Base-by-base conservation (phyloP, 768 basidiomycete genomes). In the Termitomyces sp. region DNA sequence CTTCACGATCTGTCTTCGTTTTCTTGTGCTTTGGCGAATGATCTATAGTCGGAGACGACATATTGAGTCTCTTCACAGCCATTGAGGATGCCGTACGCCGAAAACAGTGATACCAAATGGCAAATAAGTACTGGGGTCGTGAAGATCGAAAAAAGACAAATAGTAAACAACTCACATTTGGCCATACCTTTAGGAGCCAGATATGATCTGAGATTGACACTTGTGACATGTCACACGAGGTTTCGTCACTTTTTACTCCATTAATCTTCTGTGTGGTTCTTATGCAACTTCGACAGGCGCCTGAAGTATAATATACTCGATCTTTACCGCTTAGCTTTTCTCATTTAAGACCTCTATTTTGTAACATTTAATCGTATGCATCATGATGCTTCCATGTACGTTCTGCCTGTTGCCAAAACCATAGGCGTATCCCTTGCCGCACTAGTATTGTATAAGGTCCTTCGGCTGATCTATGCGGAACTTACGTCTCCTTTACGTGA, bases 401-500 rank as follows among this genome's bases (percentile, higher is more conserved):
- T 10, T 21, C 19, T 21, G 40, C 40, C 40, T 21, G n/a, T 41
- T 21, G n/a, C 40, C 40, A 39, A 39, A 28, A 27, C 64, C n/a
- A 54, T 69, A 3, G 55, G 57, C 3, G 61, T 50, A 9, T 60
- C 60, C 1, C 56, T 68, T 12, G 46, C 63, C 1, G 59, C 59
- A 0, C 75, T 71, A 60, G 67, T 66, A 3, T 56, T 61, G 0
- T 76, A 70, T 58, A 64, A 63, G 3, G 32, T 69, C 3, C 73
- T 70, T 65, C 73, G 67, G 51, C 16, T 73, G 19, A 57, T 76
- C 52, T 73, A 73, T 52, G 48, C 46, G 7, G 66, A 72, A 46
- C 68, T 68, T 57, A 70, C 64, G 9, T 80, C 79, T 0, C 73
- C 79, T 2, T 59, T 84, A 11, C 72, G 73, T n/a, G 58, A 71